phyloP scores from a whole-genome alignment of 2,329 filamentous ascomycete genomes.

The Aureobasidium sp. region DNA sequence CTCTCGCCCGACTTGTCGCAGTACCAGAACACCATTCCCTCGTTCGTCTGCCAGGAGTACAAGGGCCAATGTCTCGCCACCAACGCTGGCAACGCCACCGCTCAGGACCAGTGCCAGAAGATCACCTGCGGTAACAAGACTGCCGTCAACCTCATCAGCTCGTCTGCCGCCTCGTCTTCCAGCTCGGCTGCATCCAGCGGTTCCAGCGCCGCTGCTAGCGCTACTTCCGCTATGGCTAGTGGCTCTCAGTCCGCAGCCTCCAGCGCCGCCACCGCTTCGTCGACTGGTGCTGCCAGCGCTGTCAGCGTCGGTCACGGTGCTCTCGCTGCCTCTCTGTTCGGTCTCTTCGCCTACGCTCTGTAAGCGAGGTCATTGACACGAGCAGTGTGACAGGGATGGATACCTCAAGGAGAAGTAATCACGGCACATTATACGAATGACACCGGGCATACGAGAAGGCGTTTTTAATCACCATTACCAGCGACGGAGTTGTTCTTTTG shows the following conservation, averaged over 20 bases:
- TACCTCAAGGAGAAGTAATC: background rate
- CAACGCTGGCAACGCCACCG: slow-evolving; percentile 32
- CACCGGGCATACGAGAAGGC: slow-evolving; percentile 8
- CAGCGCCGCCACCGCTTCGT: slow-evolving; percentile 20
- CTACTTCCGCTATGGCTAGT: slow-evolving; percentile 22
- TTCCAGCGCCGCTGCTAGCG: slow-evolving; percentile 25
- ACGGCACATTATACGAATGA: slow-evolving; percentile 13
- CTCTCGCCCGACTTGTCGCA: slow-evolving; percentile 47
- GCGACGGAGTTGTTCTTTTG: slow-evolving; percentile 15
- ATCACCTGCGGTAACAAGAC: slow-evolving; percentile 48
- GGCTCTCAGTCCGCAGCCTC: slow-evolving; percentile 20
- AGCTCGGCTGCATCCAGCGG: slow-evolving; percentile 22
- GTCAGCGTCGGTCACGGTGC: slow-evolving; percentile 39
- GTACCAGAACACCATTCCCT: slow-evolving; percentile 54
- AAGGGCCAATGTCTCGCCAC: slow-evolving; percentile 36
- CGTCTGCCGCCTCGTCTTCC: slow-evolving; percentile 24
- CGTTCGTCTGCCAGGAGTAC: slow-evolving; percentile 52
- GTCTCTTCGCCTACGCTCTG: slow-evolving; percentile 51
- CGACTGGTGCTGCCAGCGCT: slow-evolving; percentile 39
- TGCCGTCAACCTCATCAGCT: slow-evolving; percentile 33
- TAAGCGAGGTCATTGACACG: slow-evolving; percentile 30
- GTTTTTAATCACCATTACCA: slow-evolving; percentile 15
- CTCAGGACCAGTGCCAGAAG: slow-evolving; percentile 41
- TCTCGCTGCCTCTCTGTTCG: slow-evolving; percentile 48
- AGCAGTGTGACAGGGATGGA: background rate